Conservation (phyloP, 202 grass and related monocot species). For the Saccharum hybrid region DNA sequence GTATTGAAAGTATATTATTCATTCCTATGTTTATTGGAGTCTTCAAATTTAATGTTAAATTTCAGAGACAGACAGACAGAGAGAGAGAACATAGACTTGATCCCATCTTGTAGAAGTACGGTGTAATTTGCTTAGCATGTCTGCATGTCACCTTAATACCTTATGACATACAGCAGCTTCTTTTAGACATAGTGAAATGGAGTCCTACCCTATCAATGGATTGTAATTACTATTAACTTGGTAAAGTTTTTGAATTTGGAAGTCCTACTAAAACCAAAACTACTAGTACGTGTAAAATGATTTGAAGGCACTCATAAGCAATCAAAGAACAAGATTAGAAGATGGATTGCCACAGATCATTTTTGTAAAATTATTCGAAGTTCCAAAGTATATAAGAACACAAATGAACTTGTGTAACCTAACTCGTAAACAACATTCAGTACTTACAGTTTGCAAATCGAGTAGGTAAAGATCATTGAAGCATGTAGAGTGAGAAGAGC, state of each 20-base stretch:
- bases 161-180: constrained; percentile 29
- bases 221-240: constrained; percentile 21
- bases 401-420: constrained; percentile 16
- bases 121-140: neutral
- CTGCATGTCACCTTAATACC: neutral
- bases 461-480: constrained; percentile 94
- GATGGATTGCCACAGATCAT: no score
- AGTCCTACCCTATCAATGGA: constrained; percentile 1
- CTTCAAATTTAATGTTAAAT: constrained; percentile 19
- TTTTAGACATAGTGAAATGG: neutral
- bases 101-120: constrained; percentile 17
- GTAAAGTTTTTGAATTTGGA: constrained; percentile 28
- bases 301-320: no score
- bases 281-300: neutral
- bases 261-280: constrained; percentile 25
- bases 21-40: neutral
- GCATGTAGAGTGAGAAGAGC: constrained; percentile 90
- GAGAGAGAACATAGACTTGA: neutral
- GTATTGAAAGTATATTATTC: neutral
- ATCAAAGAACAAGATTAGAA: no score
- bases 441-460: constrained; percentile 79
- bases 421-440: constrained; percentile 5
- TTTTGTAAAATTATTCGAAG: constrained; percentile 10
- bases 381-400: neutral
- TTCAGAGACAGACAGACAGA: neutral